Evolutionary conservation across 768 basidiomycete genomes (phyloP).

Genomic region (Sarcodon aspratus): DNA sequence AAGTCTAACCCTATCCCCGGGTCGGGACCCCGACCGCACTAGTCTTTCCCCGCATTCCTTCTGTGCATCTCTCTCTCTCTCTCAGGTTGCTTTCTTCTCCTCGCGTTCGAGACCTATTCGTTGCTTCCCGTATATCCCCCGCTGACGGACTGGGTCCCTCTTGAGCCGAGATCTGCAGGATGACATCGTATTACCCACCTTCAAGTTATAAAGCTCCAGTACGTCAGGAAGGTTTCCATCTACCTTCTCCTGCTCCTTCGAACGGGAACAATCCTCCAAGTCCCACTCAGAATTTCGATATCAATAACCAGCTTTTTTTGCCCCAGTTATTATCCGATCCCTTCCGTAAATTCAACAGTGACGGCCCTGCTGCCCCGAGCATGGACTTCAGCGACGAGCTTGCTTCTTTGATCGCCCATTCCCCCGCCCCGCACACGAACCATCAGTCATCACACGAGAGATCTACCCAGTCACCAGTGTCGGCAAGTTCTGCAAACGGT

Average conservation of each 20-base stretch:
- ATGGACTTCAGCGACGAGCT: constrained; percentile 65
- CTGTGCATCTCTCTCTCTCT: not conserved
- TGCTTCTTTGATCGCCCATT: constrained; percentile 39
- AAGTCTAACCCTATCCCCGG: too few species aligned
- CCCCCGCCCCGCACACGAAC: constrained; percentile 14
- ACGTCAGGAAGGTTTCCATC: constrained; percentile 67
- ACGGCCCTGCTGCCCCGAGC: constrained; percentile 6
- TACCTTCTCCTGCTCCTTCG: constrained; percentile 33
- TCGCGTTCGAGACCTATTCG: constrained; percentile 1
- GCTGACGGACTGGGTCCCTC: not conserved
- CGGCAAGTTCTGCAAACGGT: constrained; percentile 9
- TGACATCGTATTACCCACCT: constrained; percentile 24
- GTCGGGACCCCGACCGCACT: too few species aligned
- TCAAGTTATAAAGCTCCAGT: constrained; percentile 44
- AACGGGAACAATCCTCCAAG: constrained; percentile 18
- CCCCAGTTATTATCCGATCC: constrained; percentile 33
- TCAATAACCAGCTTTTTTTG: constrained; percentile 31
- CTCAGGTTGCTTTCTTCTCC: constrained; percentile 11
- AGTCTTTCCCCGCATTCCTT: too few species aligned
- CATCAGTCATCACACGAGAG: constrained; percentile 28
- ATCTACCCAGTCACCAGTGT: constrained; percentile 24
- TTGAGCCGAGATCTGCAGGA: not conserved
- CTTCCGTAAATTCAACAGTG: constrained; percentile 36
- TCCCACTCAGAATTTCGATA: constrained; percentile 16
- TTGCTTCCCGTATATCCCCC: not conserved